A percentile compares a stretch with the other conserved stretches of the same genome.
phyloP scores from a whole-genome alignment of 805 yeast species.

The Brettanomyces anomalus region DNA sequence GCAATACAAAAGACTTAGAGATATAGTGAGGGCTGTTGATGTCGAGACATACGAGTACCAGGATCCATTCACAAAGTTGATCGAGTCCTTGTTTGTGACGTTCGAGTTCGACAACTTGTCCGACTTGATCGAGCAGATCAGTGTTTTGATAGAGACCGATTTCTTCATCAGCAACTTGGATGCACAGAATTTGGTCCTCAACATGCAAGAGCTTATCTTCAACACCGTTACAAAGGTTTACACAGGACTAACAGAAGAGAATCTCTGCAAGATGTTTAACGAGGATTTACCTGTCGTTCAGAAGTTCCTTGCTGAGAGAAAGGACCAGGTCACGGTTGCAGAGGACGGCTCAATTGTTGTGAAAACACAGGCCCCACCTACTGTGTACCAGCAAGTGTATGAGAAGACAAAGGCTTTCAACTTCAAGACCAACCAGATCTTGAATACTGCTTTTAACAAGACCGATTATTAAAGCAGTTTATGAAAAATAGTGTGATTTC shows the following conservation, averaged over 20 bases:
- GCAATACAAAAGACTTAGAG: conserved; percentile 43
- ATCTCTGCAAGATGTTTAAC: conserved; percentile 12
- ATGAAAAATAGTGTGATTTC: not conserved
- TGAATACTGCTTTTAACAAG: conserved; percentile 32
- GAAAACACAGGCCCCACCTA: conserved; percentile 43
- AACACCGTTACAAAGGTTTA: conserved; percentile 20
- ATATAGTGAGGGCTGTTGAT: conserved; percentile 45
- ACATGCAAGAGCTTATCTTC: conserved; percentile 15
- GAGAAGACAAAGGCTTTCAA: conserved; percentile 61
- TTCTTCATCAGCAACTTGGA: conserved; percentile 45
- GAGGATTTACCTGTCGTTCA: conserved; percentile 4
- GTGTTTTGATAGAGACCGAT: conserved; percentile 41
- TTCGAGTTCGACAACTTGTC: conserved; percentile 51
- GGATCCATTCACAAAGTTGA: conserved; percentile 54
- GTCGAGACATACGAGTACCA: conserved; percentile 58
- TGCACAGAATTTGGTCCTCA: conserved; percentile 13
- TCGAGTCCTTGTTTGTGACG: conserved; percentile 46
- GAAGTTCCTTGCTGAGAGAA: conserved; percentile 20
- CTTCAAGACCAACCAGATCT: conserved; percentile 49
- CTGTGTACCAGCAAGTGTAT: conserved; percentile 58
- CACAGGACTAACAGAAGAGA: conserved; percentile 13
- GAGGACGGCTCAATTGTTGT: conserved; percentile 35
- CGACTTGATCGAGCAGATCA: conserved; percentile 37
- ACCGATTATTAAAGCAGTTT: conserved; percentile 4
- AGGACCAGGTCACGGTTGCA: conserved; percentile 4